phyloP scores from a whole-genome alignment of 306 rosid species.

The Ziziphus jujuba region DNA sequence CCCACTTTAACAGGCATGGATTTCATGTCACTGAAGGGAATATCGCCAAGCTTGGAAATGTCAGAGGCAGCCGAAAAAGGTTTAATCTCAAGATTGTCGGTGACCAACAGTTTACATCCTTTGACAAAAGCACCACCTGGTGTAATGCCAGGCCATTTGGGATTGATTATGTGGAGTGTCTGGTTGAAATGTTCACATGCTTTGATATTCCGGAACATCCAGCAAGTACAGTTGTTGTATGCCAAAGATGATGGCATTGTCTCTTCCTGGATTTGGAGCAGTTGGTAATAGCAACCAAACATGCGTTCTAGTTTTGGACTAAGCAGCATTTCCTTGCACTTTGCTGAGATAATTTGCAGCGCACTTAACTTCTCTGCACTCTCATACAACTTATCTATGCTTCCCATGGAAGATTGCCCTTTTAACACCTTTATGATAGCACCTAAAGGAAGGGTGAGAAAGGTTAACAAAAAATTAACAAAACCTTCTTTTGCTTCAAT shows the following conservation, averaged over 20 bases:
- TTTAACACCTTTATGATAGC: slow-evolving; percentile 4
- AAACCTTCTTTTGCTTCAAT: slow-evolving; percentile 11
- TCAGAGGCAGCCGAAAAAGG: slow-evolving; percentile 2
- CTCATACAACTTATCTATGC: slow-evolving; percentile 14
- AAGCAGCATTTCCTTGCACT: slow-evolving; percentile 1
- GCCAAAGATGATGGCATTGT: neutral
- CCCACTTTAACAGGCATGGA: neutral
- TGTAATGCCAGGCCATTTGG: slow-evolving; percentile 3
- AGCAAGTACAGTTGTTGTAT: neutral
- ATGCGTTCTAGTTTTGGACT: slow-evolving; percentile 16
- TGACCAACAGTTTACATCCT: slow-evolving; percentile 4
- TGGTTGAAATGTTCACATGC: neutral
- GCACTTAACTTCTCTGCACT: neutral
- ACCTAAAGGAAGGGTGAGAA: slow-evolving; percentile 17
- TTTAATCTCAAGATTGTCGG: slow-evolving; percentile 4
- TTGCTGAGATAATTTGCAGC: neutral
- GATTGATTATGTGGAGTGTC: slow-evolving; percentile 7
- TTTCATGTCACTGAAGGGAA: slow-evolving; percentile 6
- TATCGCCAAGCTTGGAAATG: slow-evolving; percentile 6
- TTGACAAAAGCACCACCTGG: slow-evolving; percentile 13
- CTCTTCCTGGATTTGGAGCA: slow-evolving; percentile 9
- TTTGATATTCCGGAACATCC: neutral
- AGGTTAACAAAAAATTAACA: slow-evolving; percentile 4
- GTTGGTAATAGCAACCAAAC: slow-evolving; percentile 6
- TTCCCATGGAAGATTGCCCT: slow-evolving; percentile 9